Base-by-base conservation (phyloP, 352 stramenopile species). In the Halophytophthora batemanensis region DNA sequence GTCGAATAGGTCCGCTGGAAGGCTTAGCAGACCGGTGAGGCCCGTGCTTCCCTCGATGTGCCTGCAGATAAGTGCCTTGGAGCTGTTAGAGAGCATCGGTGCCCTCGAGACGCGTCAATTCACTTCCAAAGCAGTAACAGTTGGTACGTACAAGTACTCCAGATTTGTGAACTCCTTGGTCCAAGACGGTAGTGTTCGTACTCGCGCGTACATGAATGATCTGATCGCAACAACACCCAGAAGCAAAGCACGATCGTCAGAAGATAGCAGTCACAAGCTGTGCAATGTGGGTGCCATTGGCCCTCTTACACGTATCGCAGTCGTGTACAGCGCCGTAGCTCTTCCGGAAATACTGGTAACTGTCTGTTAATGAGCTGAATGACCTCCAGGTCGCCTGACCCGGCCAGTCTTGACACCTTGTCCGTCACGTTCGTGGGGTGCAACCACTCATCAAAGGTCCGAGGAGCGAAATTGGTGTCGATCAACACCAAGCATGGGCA, bases 401-500 rank as follows among this genome's bases (percentile, higher is more conserved):
- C 23, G 3, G 57, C 47, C 4, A 74, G 43, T 2, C 52, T 41
- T 6, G 44, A 39, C 1, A 78, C 38, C 47, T 66, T 69, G 0
- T 77, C 49, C 0, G 54, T 76, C 37, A 65, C 43, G 19, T 74
- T 64, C 0, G 14, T 52, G 4, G 71, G 66, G 0, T 47, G 31
- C 11, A 62, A 18, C 69, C 72, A 83, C 10, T 64, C 54, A 6
- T 64, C 59, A 18, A 49, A 73, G 10, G 43, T 64, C 5, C 43
- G 59, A 2, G 50, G 47, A 0, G 46, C 62, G 2, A 49, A 41
- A 19, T 71, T 38, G 14, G 48, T 41, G 43, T 78, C 66, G 34
- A 80, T 73, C 36, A 72, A 56, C 2, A 66, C 54, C 2, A 84
- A 39, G 19, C 74, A 84, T 7, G 68, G 70, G 19, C 70, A 81